Evolutionary conservation across 108 stramenopile genomes (phyloP).

Genomic region (Cylindrotheca fusiformis): DNA sequence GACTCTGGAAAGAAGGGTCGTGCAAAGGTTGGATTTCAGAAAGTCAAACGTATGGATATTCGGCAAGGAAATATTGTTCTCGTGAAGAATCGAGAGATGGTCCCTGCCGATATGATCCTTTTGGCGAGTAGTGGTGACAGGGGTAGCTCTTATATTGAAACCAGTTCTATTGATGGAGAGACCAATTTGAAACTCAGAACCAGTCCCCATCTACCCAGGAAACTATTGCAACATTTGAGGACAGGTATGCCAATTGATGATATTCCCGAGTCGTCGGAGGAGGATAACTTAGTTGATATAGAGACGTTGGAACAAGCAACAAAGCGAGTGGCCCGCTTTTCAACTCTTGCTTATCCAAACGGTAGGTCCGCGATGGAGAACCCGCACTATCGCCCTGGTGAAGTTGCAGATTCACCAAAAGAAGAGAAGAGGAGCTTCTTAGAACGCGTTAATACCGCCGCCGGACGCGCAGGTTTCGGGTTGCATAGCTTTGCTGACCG

Average conservation of each 20-base stretch:
- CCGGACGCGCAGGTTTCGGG: neutral
- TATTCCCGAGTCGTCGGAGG: conserved; percentile 18
- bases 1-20: neutral
- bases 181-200: conserved; percentile 93
- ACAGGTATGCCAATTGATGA: conserved; percentile 21
- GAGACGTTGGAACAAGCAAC: conserved; percentile 70
- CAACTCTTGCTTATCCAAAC: conserved; percentile 59
- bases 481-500: neutral
- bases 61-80: conserved; percentile 87
- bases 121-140: conserved; percentile 80
- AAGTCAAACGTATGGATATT: conserved; percentile 71
- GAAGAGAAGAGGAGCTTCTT: conserved; percentile 11
- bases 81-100: conserved; percentile 88
- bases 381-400: conserved; percentile 34
- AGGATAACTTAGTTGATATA: conserved; percentile 20
- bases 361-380: conserved; percentile 49
- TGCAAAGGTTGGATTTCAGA: conserved; percentile 62
- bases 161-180: conserved; percentile 96
- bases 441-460: neutral
- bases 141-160: conserved; percentile 92
- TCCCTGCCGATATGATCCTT: conserved; percentile 94
- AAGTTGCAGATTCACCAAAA: conserved; percentile 2
- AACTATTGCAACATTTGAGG: conserved; percentile 22
- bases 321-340: conserved; percentile 62
- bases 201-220: conserved; percentile 60